Conservation (phyloP, 371 early-diverging fungal species). For the Rhizopus arrhizus region DNA sequence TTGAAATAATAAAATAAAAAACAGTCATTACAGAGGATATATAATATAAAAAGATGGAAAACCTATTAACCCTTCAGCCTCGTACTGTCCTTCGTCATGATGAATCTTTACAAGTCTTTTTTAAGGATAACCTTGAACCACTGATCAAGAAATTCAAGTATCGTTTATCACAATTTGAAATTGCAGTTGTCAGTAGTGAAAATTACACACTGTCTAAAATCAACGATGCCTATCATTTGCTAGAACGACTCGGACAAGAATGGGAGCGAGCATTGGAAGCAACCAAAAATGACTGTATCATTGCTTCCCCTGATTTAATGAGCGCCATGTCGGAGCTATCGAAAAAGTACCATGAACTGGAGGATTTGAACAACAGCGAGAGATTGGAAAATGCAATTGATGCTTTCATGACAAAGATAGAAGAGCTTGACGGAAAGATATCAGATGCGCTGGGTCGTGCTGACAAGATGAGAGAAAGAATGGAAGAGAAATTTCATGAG, state of each 20-base stretch:
- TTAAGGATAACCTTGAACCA: conserved; percentile 45
- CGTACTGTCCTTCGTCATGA: conserved; percentile 28
- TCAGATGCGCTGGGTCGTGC: conserved; percentile 44
- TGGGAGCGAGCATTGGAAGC: conserved; percentile 37
- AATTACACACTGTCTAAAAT: conserved; percentile 40
- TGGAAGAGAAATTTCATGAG: conserved; percentile 42
- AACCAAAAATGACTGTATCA: conserved; percentile 14
- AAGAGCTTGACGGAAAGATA: conserved; percentile 50
- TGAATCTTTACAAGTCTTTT: conserved; percentile 46
- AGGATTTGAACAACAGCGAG: conserved; percentile 29
- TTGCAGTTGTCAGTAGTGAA: conserved; percentile 34
- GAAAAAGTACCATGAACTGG: conserved; percentile 33
- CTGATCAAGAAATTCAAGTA: conserved; percentile 49
- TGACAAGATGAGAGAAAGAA: conserved; percentile 36
- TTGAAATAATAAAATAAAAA: too few species aligned
- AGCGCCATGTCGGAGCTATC: conserved; percentile 29
- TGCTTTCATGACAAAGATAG: conserved; percentile 48
- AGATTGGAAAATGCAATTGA: conserved; percentile 51
- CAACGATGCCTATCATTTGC: conserved; percentile 31
- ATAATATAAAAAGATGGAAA: conserved; percentile 33
- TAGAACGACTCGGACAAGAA: conserved; percentile 41
- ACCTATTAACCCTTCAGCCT: conserved; percentile 40
- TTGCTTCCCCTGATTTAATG: conserved; percentile 11
- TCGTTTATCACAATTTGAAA: conserved; percentile 43
- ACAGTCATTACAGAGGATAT: too few species aligned